Percentiles rank a stretch among this genome's conserved stretches.
These are phyloP conservation scores for Alternaria sp. DNA, from an alignment of 2,329 filamentous ascomycete genomes.

Conservation along the genomic window DNA sequence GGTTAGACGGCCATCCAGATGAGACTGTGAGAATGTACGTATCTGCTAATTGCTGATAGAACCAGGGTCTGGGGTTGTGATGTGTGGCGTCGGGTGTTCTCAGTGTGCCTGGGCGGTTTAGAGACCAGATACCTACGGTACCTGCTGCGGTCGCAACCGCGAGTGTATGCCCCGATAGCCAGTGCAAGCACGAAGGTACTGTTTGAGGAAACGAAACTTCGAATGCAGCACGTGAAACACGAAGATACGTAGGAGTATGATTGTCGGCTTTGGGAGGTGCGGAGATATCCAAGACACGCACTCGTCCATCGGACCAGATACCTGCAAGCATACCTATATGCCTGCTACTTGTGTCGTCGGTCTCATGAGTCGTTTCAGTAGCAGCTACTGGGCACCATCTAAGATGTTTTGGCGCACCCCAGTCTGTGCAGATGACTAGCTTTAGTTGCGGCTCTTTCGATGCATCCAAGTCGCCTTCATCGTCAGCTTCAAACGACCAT, in stretches of 20 bases:
- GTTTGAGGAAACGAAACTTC: conserved; percentile 58
- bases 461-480: conserved; percentile 52
- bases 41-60: conserved; percentile 53
- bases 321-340: conserved; percentile 61
- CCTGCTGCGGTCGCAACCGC: conserved; percentile 64
- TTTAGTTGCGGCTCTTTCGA: conserved; percentile 53
- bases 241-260: conserved; percentile 41
- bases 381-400: conserved; percentile 62
- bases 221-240: conserved; percentile 57
- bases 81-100: background rate
- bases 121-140: conserved; percentile 61
- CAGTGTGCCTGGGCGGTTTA: conserved; percentile 47
- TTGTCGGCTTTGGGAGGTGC: conserved; percentile 11
- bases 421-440: conserved; percentile 62
- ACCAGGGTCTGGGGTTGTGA: conserved; percentile 45
- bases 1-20: conserved; percentile 61
- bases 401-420: conserved; percentile 62
- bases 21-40: conserved; percentile 56
- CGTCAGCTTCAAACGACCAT: conserved; percentile 60
- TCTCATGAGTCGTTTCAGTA: conserved; percentile 20
- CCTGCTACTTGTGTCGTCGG: conserved; percentile 38
- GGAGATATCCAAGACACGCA: conserved; percentile 61
- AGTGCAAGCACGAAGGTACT: conserved; percentile 62
- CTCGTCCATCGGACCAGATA: conserved; percentile 64
- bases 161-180: conserved; percentile 63